These are phyloP conservation scores for Centrapalus pauciflorus DNA, from an alignment of 129 eudicot species.

Conservation along the genomic window DNA sequence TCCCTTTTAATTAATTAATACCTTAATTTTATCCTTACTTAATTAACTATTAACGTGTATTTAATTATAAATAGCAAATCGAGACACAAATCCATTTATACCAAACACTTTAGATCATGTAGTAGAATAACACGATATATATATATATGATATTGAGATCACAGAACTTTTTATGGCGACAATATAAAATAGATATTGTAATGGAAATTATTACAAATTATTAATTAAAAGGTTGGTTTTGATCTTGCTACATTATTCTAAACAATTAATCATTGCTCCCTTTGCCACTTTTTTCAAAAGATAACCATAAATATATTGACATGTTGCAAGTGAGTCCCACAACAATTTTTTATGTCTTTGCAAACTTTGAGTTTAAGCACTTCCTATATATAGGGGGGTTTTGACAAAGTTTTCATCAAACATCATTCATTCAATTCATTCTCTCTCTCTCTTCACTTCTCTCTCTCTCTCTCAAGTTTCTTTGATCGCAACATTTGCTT, in stretches of 20 bases:
- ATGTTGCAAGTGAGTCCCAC: conserved; percentile 31
- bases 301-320: conserved; percentile 9
- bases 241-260: conserved; percentile 64
- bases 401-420: conserved; percentile 34
- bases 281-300: conserved; percentile 14
- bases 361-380: conserved; percentile 13
- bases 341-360: conserved; percentile 10
- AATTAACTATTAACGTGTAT: too few species aligned
- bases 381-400: conserved; percentile 25
- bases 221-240: conserved; percentile 38
- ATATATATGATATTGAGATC: conserved; percentile 4
- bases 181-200: conserved; percentile 47
- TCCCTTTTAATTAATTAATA: too few species aligned
- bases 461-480: background rate
- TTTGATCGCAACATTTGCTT: conserved; percentile 5
- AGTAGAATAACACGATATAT: too few species aligned
- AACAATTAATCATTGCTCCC: conserved; percentile 65
- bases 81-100: background rate
- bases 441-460: conserved; percentile 13
- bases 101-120: background rate
- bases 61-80: background rate
- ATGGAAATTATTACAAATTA: conserved; percentile 21
- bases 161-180: conserved; percentile 25
- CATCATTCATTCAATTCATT: too few species aligned
- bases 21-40: too few species aligned